These are phyloP conservation scores for Crithidia bombi DNA, from an alignment of 208 protist genomes.

Conservation along the genomic window DNA sequence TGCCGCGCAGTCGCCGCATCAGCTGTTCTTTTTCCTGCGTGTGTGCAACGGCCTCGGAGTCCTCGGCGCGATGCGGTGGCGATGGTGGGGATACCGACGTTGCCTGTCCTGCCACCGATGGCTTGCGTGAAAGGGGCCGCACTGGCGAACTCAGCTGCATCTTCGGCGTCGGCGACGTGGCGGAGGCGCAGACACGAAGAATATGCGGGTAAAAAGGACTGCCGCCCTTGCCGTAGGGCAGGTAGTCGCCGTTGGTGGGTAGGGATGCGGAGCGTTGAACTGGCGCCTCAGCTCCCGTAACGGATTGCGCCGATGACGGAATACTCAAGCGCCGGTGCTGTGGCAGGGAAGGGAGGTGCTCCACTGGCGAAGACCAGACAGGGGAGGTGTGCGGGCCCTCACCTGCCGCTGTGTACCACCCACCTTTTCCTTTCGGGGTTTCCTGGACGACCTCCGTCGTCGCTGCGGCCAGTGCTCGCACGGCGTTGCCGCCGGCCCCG, in stretches of 20 bases:
- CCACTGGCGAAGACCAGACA: not conserved
- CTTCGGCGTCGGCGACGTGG: not conserved
- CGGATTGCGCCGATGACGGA: not conserved
- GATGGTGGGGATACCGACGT: not conserved
- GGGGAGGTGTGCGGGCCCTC: not conserved
- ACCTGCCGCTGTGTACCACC: not conserved
- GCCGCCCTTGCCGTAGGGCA: conserved; percentile 9
- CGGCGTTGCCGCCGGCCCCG: conserved; percentile 23
- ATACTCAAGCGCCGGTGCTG: not conserved
- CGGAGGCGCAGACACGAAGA: not conserved
- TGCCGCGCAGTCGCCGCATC: conserved; percentile 23
- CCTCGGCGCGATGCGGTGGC: not conserved
- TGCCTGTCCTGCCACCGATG: not conserved
- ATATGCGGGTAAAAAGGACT: conserved; percentile 16
- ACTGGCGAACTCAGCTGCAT: conserved; percentile 2
- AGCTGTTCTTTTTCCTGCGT: conserved; percentile 23
- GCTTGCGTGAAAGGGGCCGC: not conserved
- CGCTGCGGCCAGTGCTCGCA: conserved; percentile 10
- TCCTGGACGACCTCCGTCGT: not conserved
- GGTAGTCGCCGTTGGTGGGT: conserved; percentile 3
- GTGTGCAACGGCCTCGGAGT: not conserved
- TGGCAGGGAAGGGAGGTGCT: conserved; percentile 14
- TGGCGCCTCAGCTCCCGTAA: not conserved
- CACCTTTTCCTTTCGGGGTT: not conserved
- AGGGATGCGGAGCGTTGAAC: conserved; percentile 13